Percentiles rank a stretch among this genome's conserved stretches.
phyloP scores from a whole-genome alignment of 805 yeast species.

The Lipomyces lipofer region DNA sequence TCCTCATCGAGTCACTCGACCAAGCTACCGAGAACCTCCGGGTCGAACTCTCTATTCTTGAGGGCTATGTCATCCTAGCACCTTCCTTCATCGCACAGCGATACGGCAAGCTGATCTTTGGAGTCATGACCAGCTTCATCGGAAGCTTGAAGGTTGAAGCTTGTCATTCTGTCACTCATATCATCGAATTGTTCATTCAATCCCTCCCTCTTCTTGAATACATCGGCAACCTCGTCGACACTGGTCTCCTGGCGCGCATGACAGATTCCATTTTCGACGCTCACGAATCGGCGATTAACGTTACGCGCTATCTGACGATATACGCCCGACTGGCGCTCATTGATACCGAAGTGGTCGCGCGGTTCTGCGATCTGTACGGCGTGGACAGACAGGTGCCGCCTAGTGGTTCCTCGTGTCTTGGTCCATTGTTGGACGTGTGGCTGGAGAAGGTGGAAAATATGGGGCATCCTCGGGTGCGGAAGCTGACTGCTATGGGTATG shows the following conservation, averaged over 20 bases:
- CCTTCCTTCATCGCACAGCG: conserved; percentile 34
- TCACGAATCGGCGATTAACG: conserved; percentile 39
- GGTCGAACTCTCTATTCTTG: conserved; percentile 38
- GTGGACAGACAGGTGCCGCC: background rate
- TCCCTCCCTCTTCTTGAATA: conserved; percentile 24
- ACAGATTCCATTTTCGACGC: conserved; percentile 38
- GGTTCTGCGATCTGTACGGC: conserved; percentile 26
- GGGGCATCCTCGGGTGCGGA: conserved; percentile 74
- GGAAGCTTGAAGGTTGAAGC: conserved; percentile 26
- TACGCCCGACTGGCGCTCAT: conserved; percentile 35
- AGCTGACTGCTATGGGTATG: conserved; percentile 64
- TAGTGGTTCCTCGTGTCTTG: conserved; percentile 7
- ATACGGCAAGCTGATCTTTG: conserved; percentile 32
- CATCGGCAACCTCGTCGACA: conserved; percentile 34
- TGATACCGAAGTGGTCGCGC: conserved; percentile 30
- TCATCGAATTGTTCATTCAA: conserved; percentile 29
- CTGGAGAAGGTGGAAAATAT: conserved; percentile 48
- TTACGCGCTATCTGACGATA: conserved; percentile 34
- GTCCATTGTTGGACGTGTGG: conserved; percentile 38
- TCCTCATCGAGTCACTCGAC: conserved; percentile 58
- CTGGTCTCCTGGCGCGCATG: conserved; percentile 36
- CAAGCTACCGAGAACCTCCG: conserved; percentile 55
- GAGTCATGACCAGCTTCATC: conserved; percentile 23
- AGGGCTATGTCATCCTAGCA: conserved; percentile 40
- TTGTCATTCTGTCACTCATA: conserved; percentile 25